These are phyloP conservation scores for Microbotryum intermedium DNA, from an alignment of 1,284 basidiomycete species.

Conservation along the genomic window DNA sequence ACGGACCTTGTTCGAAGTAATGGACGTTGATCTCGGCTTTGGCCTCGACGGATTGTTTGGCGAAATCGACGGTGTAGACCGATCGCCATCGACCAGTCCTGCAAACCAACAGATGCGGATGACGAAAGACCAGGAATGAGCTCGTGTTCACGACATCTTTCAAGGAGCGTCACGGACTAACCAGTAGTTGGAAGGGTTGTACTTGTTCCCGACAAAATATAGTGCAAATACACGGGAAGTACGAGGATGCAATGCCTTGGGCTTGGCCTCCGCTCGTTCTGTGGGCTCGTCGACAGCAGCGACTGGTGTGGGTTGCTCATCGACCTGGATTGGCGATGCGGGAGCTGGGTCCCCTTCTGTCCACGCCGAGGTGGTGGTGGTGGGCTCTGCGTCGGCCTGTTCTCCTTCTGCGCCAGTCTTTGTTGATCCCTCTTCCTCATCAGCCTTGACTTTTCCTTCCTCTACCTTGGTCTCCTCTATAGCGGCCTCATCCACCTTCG, in stretches of 20 bases:
- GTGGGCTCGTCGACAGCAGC: background rate
- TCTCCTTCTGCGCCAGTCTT: conserved; percentile 6
- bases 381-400: background rate
- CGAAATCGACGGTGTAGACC: conserved; percentile 44
- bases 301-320: background rate
- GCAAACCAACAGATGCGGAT: background rate
- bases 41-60: conserved; percentile 41
- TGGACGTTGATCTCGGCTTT: conserved; percentile 74
- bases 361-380: background rate
- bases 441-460: background rate
- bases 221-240: conserved; percentile 50
- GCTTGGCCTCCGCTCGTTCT: background rate
- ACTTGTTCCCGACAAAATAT: conserved; percentile 84
- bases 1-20: conserved; percentile 87
- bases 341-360: conserved; percentile 2
- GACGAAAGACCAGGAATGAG: no score
- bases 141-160: no score
- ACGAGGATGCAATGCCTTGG: conserved; percentile 1
- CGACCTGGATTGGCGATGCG: background rate
- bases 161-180: no score
- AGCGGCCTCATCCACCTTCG: conserved; percentile 10
- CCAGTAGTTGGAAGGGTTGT: conserved; percentile 83
- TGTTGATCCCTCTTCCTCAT: background rate
- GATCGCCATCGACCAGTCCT: conserved; percentile 79
- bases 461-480: background rate